Evolutionary conservation across 163 green algal genomes (phyloP).

Genomic region (Chlamydomonas reinhardtii): DNA sequence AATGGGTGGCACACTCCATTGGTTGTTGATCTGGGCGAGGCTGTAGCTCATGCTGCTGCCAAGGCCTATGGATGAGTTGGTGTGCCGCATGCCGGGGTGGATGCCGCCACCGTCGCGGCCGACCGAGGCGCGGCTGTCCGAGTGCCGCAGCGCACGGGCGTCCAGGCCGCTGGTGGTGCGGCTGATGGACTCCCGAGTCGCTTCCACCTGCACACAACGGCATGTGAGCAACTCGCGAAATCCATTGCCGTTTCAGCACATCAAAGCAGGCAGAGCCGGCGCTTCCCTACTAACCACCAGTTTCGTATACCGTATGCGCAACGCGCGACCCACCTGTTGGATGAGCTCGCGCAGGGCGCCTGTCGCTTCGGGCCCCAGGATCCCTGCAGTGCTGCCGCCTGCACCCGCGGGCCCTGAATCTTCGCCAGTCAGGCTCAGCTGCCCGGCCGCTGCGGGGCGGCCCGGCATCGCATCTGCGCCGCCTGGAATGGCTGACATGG

Average conservation of each 20-base stretch:
- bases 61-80: background rate
- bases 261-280: no score
- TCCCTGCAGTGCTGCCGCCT: no score
- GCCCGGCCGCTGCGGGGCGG: background rate
- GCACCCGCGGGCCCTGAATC: background rate
- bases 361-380: constrained; percentile 1
- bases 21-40: constrained; percentile 2
- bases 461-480: no score
- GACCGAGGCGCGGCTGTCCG: background rate
- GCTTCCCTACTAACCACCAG: no score
- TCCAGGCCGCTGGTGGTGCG: background rate
- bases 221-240: no score
- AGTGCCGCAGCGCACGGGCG: no score
- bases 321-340: background rate
- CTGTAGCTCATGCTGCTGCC: background rate
- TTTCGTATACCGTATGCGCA: no score
- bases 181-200: constrained; percentile 1
- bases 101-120: no score
- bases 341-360: constrained; percentile 20
- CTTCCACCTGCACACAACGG: background rate
- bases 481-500: no score
- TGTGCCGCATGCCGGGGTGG: background rate
- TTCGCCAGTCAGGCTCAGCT: background rate
- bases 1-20: constrained; percentile 1
- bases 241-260: no score